Base-by-base conservation (phyloP, 352 stramenopile species). In the Globisporangium viniferum region DNA sequence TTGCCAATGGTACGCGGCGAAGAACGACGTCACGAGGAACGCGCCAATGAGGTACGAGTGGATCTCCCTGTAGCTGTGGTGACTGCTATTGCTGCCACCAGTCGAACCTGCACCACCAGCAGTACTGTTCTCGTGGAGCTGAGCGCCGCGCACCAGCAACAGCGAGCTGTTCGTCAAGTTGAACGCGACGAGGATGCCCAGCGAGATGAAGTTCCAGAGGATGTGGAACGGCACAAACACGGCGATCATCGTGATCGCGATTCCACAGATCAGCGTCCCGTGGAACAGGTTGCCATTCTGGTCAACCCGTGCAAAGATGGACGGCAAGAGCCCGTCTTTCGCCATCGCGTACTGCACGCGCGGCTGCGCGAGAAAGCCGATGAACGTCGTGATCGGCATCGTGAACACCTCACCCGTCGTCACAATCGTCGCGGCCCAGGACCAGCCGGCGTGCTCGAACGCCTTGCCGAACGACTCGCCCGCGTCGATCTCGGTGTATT, bases 341-440 rank as follows among this genome's bases (percentile, higher is more conserved):
- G 94, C 90, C 88, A 98, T 96, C 1, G 95, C 93, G 71, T 93
- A 98, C 68, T 89, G 78, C 53, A 95, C 83, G 6, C 93, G 81
- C 4, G 95, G 95, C 71, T 99, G 96, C 4, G 96, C 94, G 33
- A 98, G 74, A 48, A 98, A 97, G 14, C 91, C 95, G 39, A 99
- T 97, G 44, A 99, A 89, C 7, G 97, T 90, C n/a, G 97, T 97
- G 46, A 99, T 90, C 0, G 96, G 96, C 76, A 99, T 95, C 18
- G 94, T 98, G 33, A 98, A 69, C 3, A 99, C 82, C 73, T 99
- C 96, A 27, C 96, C 96, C 3, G 86, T 86, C 2, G 90, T 87
- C 3, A 97, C 89, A 55, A 98, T 75, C 3, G 96, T 86, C 31
- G 88, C 86, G 0, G 88, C 86, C 89, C 90, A 92, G 5, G 78